These are phyloP conservation scores for Rubus parviflorus DNA, from an alignment of 306 rosid species.

Conservation along the genomic window DNA sequence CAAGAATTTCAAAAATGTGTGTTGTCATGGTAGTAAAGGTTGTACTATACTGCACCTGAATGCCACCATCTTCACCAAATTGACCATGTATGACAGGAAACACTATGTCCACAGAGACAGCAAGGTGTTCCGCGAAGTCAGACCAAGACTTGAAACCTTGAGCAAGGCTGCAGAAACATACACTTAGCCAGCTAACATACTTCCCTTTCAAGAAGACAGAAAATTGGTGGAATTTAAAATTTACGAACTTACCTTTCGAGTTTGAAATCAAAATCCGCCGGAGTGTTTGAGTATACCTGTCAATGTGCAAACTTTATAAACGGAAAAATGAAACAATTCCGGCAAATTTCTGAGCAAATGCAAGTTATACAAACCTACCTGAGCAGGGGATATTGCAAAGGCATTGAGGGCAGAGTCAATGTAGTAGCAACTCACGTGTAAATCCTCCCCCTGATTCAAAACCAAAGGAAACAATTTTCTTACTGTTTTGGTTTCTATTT, in stretches of 20 bases:
- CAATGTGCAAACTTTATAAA: not conserved
- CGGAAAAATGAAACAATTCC: not conserved
- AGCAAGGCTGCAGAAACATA: conserved; percentile 73
- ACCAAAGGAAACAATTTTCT: not conserved
- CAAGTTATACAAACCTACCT: conserved; percentile 45
- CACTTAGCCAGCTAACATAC: conserved; percentile 21
- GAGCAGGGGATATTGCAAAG: conserved; percentile 81
- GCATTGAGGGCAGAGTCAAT: conserved; percentile 76
- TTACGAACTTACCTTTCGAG: conserved; percentile 59
- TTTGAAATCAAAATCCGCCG: conserved; percentile 96
- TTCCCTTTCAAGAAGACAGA: conserved; percentile 4
- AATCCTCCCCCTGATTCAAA: conserved; percentile 72
- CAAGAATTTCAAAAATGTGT: not conserved
- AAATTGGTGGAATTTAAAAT: conserved; percentile 13
- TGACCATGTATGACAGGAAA: conserved; percentile 95
- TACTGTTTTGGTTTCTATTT: not conserved
- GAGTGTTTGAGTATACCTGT: conserved; percentile 94
- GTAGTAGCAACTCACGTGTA: conserved; percentile 81
- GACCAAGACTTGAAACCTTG: conserved; percentile 68
- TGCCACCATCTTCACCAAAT: conserved; percentile 95
- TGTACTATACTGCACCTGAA: conserved; percentile 60
- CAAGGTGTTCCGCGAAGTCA: conserved; percentile 78
- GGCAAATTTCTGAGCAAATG: not conserved
- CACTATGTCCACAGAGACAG: conserved; percentile 75
- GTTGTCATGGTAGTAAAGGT: conserved; percentile 6